A percentile compares a stretch with the other conserved stretches of the same genome.
Conservation (phyloP, 225 moss, liverwort and hornwort species). For the Polytrichum formosum region DNA sequence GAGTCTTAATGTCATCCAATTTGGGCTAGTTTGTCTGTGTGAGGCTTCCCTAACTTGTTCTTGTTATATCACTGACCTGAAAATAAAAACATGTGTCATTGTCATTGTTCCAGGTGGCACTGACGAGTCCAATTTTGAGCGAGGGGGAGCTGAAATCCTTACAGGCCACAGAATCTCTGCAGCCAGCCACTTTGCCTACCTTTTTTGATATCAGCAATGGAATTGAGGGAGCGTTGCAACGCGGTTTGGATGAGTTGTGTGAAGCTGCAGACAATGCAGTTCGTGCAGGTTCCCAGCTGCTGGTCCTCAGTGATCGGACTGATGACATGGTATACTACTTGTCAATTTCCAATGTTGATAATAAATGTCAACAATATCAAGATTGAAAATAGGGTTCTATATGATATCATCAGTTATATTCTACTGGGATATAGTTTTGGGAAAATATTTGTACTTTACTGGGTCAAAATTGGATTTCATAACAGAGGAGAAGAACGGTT, state of each 20-base stretch:
- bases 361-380: too few relatives aligned
- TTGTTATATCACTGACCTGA: neutral
- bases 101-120: slow-evolving; percentile 41
- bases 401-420: too few relatives aligned
- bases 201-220: slow-evolving; percentile 73
- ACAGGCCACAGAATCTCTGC: slow-evolving; percentile 51
- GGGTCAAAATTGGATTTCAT: too few relatives aligned
- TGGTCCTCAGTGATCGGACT: slow-evolving; percentile 71
- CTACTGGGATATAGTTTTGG: too few relatives aligned
- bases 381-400: too few relatives aligned
- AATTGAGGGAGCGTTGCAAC: slow-evolving; percentile 61
- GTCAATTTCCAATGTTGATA: too few relatives aligned
- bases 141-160: slow-evolving; percentile 66
- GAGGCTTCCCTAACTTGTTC: neutral
- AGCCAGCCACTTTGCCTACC: slow-evolving; percentile 62
- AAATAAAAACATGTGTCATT: too few relatives aligned
- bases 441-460: too few relatives aligned
- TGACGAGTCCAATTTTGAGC: slow-evolving; percentile 69
- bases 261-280: slow-evolving; percentile 50
- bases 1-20: too few relatives aligned
- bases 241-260: slow-evolving; percentile 41
- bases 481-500: too few relatives aligned
- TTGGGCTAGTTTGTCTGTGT: too few relatives aligned
- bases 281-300: slow-evolving; percentile 47
- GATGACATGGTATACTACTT: slow-evolving; percentile 49